These are phyloP conservation scores for Mycena epipterygia DNA, from an alignment of 768 basidiomycete genomes.

Conservation along the genomic window DNA sequence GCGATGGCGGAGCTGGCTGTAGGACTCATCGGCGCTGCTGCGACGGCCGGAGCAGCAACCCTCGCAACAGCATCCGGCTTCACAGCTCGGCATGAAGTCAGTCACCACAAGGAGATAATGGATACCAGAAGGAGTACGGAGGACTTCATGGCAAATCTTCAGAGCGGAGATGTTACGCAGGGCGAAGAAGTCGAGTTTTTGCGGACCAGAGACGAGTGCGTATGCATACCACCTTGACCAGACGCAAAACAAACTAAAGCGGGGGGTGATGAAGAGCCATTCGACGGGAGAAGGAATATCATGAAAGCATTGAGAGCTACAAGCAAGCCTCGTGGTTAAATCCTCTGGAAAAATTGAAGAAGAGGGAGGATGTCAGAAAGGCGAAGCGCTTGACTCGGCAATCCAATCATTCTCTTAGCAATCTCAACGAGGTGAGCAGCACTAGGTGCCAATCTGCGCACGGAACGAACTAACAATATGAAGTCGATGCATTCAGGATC, in stretches of 20 bases:
- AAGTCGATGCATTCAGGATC: constrained; percentile 19
- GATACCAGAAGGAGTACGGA: not conserved
- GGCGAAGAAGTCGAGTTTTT: constrained; percentile 7
- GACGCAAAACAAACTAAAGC: not conserved
- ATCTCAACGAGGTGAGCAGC: constrained; percentile 5
- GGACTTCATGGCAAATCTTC: constrained; percentile 4
- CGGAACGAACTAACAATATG: not conserved
- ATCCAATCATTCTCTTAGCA: constrained; percentile 10
- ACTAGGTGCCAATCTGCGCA: not conserved
- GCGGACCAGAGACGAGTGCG: constrained; percentile 9
- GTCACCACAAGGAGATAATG: constrained; percentile 17
- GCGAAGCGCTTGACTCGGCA: not conserved
- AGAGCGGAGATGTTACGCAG: constrained; percentile 10
- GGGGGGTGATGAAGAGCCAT: constrained; percentile 1
- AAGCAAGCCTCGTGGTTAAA: constrained; percentile 14
- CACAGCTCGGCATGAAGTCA: constrained; percentile 17
- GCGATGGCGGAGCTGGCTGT: constrained; percentile 18
- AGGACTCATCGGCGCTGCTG: constrained; percentile 20
- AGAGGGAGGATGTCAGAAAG: constrained; percentile 7
- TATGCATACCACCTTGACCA: not conserved
- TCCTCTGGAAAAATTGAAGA: not conserved
- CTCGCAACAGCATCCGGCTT: constrained; percentile 11
- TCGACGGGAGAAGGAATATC: not conserved
- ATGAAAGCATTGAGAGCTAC: constrained; percentile 6
- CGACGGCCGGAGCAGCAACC: constrained; percentile 7